phyloP scores from a whole-genome alignment of 257 asterid species.

The Nicotiana benthamiana region DNA sequence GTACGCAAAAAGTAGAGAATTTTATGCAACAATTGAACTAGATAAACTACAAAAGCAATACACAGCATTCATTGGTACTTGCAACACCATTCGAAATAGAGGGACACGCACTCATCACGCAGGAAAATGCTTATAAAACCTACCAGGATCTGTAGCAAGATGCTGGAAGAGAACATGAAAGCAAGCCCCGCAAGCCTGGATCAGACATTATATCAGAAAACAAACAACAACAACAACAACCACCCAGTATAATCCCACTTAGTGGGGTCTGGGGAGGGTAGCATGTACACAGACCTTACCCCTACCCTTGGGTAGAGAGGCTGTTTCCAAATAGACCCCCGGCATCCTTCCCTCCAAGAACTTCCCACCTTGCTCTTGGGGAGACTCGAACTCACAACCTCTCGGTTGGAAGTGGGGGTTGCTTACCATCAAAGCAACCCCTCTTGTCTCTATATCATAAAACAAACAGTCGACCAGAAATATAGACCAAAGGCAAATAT shows the following conservation, averaged over 20 bases:
- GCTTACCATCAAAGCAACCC: no score
- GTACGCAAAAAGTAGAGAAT: not conserved
- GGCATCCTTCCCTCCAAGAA: no score
- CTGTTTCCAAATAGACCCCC: no score
- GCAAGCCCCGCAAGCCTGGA: slow-evolving; percentile 99
- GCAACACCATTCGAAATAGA: not conserved
- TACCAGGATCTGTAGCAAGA: slow-evolving; percentile 90
- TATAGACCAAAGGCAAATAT: slow-evolving; percentile 9
- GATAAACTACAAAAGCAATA: not conserved
- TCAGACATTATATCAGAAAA: slow-evolving; percentile 15
- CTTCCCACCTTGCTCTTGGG: no score
- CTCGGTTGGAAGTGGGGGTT: no score
- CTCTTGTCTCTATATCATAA: no score
- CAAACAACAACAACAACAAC: no score
- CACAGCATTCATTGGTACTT: not conserved
- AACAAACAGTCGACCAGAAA: not conserved
- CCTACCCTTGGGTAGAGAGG: no score
- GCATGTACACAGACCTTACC: no score
- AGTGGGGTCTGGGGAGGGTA: no score
- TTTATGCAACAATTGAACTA: not conserved
- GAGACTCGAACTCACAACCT: no score
- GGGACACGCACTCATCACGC: not conserved
- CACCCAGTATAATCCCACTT: no score
- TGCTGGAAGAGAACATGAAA: slow-evolving; percentile 93
- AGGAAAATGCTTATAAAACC: slow-evolving; percentile 14